Percentiles rank a stretch among this genome's conserved stretches.
phyloP scores from a whole-genome alignment of 768 basidiomycete genomes.

The Leccinum aurantiacum region DNA sequence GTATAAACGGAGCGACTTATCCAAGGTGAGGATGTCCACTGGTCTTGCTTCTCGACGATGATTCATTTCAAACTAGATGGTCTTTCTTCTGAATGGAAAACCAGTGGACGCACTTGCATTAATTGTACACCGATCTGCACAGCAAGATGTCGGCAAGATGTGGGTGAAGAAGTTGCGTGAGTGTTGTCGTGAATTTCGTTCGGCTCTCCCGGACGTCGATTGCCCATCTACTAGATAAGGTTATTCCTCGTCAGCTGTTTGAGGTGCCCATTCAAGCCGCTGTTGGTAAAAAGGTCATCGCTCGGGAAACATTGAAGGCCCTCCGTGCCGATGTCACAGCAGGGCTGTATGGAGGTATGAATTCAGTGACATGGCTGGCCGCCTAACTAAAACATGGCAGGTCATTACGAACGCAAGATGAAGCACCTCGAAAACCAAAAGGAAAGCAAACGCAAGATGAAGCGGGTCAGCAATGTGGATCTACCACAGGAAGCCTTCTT shows the following conservation, averaged over 20 bases:
- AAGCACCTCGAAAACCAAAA: slow-evolving; percentile 89
- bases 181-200: slow-evolving; percentile 28
- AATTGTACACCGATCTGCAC: slow-evolving; percentile 82
- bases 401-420: slow-evolving; percentile 92
- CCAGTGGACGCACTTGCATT: slow-evolving; percentile 92
- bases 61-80: slow-evolving; percentile 56
- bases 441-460: slow-evolving; percentile 88
- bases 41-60: background rate
- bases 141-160: slow-evolving; percentile 68
- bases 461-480: slow-evolving; percentile 82
- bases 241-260: slow-evolving; percentile 90
- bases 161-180: slow-evolving; percentile 94
- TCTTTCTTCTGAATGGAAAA: slow-evolving; percentile 84
- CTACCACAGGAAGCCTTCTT: slow-evolving; percentile 97
- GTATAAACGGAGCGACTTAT: slow-evolving; percentile 76
- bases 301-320: slow-evolving; percentile 85
- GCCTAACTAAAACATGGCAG: slow-evolving; percentile 32
- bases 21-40: slow-evolving; percentile 57
- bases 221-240: slow-evolving; percentile 65
- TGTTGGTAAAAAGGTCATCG: slow-evolving; percentile 82
- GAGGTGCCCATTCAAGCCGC: slow-evolving; percentile 96
- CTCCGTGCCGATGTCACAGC: slow-evolving; percentile 91
- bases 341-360: slow-evolving; percentile 81
- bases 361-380: background rate
- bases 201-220: background rate